Percentiles rank a stretch among this genome's conserved stretches.
Conservation (phyloP, 176 grass and related monocot genomes). For the Avena sativa region DNA sequence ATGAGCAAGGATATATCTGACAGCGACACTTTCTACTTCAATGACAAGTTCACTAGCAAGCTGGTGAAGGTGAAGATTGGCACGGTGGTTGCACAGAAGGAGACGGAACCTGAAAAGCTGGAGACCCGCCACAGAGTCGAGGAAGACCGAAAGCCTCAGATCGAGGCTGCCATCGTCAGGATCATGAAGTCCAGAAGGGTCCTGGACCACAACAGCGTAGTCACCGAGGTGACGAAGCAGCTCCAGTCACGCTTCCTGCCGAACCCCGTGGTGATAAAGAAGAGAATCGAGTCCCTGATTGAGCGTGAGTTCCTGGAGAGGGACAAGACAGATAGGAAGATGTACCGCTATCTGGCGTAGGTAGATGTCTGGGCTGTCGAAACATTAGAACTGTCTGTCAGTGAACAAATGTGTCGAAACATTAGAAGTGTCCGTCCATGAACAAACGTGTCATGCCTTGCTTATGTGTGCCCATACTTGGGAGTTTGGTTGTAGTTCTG, state of each 20-base stretch:
- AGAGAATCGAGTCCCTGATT: conserved; percentile 70
- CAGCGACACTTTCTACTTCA: conserved; percentile 59
- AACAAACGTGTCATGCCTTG: not conserved
- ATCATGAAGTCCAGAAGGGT: conserved; percentile 64
- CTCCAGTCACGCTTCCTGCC: conserved; percentile 67
- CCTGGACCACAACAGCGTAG: conserved; percentile 57
- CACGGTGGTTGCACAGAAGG: conserved; percentile 62
- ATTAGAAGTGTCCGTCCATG: not conserved
- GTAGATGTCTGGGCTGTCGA: not conserved
- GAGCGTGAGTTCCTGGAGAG: conserved; percentile 70
- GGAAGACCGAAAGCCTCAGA: conserved; percentile 57
- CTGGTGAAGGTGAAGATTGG: conserved; percentile 72
- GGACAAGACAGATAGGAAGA: conserved; percentile 65
- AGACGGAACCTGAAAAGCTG: conserved; percentile 66
- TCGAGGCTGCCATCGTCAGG: conserved; percentile 61
- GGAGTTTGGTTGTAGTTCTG: conserved; percentile 11
- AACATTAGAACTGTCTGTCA: not conserved
- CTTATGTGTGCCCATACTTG: conserved; percentile 6
- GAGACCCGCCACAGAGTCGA: conserved; percentile 65
- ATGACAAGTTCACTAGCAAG: conserved; percentile 77
- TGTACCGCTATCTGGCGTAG: conserved; percentile 59
- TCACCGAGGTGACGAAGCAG: conserved; percentile 58
- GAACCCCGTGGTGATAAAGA: conserved; percentile 70
- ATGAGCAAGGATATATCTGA: conserved; percentile 76
- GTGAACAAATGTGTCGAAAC: conserved; percentile 5